Conservation (phyloP, 441 rosid species). For the Metrosideros polymorpha region DNA sequence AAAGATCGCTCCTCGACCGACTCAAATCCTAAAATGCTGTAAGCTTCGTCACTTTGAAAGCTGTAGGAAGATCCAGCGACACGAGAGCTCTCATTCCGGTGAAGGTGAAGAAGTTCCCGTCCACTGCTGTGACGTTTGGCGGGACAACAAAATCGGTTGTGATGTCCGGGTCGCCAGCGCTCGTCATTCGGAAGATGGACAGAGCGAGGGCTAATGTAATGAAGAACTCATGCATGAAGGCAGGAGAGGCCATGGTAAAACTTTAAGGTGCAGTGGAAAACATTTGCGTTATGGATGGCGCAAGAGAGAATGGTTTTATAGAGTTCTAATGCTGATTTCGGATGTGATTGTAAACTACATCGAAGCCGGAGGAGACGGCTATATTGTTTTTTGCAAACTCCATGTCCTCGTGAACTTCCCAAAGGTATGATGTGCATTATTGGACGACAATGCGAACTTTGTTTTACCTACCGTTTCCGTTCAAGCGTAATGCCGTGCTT, state of each 20-base stretch:
- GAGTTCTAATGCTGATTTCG: background rate
- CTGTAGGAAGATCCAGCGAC: background rate
- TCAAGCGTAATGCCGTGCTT: background rate
- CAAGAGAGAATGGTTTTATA: background rate
- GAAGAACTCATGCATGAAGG: conserved; percentile 5
- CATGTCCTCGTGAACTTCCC: background rate
- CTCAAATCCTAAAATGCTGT: background rate
- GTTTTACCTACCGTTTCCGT: background rate
- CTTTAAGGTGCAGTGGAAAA: background rate
- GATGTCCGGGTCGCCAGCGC: conserved; percentile 23
- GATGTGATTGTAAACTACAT: background rate
- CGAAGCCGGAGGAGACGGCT: background rate
- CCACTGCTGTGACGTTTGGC: background rate
- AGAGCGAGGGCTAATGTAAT: background rate
- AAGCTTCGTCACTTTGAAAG: conserved; percentile 10
- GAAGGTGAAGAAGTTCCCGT: conserved; percentile 23
- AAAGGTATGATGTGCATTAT: background rate
- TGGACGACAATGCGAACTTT: background rate
- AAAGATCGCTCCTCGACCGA: background rate
- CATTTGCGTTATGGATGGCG: background rate
- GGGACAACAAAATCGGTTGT: conserved; percentile 20
- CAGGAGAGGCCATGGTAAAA: background rate
- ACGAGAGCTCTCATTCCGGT: conserved; percentile 11
- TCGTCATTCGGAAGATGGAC: background rate
- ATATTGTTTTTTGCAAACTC: background rate